Base-by-base conservation (phyloP, 805 yeast species). In the Candida gorgasii region DNA sequence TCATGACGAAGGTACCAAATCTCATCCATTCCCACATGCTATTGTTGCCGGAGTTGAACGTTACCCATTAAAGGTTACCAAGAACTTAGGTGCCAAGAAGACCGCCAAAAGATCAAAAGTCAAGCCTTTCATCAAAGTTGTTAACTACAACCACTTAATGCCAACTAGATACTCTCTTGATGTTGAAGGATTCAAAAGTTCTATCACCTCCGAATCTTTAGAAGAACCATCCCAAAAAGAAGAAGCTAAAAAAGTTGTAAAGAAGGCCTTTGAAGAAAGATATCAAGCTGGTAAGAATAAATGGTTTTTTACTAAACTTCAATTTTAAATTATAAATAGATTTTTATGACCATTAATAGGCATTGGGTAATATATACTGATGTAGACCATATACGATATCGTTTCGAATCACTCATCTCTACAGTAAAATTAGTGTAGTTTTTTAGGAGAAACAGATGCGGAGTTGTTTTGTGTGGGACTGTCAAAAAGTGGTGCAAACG, bases 261-360 rank as follows among this genome's bases (percentile, higher is more conserved):
- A 89, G 88, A 87, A 90, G 84, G 96, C 96, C 72, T 92, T 93
- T 70, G 99, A 93, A 81, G 96, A 92, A 80, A 89, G 89, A 84
- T 96, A 92, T 83, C 95, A 87, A 76, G 89, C 97, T 71, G 99
- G 99, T 75, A 89, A 93, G 86, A 92, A 92, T 90, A 90, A 89
- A 80, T 93, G 99, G 99, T 93, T 93, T 84, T 93, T 93, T 90
- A 84, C 96, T 76, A 93, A 93, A 81, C 85, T 88, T 73, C 83
- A 85, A 79, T 88, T 88, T 79, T 88, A 86, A 82, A 45, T 34
- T 20, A 30, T 30, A 30, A 30, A 30, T 30, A 30, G 33, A 30
- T 30, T 30, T 30, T 30, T 30, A 30, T 30, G 33, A 30, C 33
- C 33, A 30, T 30, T 15, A 28, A 22, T 34, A 34, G 28, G 29